Base-by-base conservation (phyloP, 2,329 filamentous ascomycete genomes). In the Fusarium subglutinans region DNA sequence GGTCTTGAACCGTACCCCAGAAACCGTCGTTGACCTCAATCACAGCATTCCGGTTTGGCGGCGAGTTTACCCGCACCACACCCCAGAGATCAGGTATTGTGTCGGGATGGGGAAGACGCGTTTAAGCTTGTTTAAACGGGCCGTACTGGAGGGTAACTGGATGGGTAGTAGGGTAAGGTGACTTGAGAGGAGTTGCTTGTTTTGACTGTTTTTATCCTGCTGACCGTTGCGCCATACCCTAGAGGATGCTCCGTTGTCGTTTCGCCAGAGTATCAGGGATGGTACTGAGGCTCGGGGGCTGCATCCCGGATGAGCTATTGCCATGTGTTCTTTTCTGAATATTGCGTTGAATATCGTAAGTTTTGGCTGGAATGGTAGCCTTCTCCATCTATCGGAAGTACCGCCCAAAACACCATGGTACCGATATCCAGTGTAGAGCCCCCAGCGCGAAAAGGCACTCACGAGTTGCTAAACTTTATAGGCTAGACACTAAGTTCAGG, bases 91-190 rank as follows among this genome's bases (percentile, higher is more conserved):
- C 45, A 67, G 24, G 28, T 15, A 33, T 33, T 15, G 35, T 8
- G 17, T 37, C 12, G n/a, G 17, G 48, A 56, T 56, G 66, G 66
- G 65, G 43, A 48, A 37, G 33, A 22, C 15, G 14, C 1, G n/a
- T 40, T 69, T 69, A 69, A 69, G 66, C 50, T 69, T 69, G 56
- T 69, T 69, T 56, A 17, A n/a, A 44, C 43, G 64, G 66, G 33
- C 57, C 66, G 56, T 64, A 56, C 40, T 55, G 14, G 18, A 69
- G 38, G 35, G 20, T 41, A 22, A 22, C 13, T 54, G 5, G 14
- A 18, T 13, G 35, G 24, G 14, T 28, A n/a, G 15, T 22, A 62
- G 26, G 54, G 56, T 28, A 22, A 37, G 33, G 41, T 22, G 26
- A 33, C 40, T 41, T 41, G 2, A 30, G 9, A 67, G 11, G 33